Conservation (phyloP, 108 stramenopile species). For the Epipyxis sp. region DNA sequence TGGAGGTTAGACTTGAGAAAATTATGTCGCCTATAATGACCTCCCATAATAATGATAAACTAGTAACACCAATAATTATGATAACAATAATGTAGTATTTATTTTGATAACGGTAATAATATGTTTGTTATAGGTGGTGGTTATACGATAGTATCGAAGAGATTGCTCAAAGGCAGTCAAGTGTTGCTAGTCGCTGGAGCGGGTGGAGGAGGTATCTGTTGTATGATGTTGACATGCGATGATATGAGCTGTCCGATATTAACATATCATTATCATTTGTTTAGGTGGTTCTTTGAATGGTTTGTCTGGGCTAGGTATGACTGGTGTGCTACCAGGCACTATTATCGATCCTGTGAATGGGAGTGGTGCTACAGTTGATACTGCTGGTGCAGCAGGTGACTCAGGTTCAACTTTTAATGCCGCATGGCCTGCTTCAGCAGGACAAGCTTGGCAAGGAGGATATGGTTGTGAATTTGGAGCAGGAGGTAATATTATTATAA, state of each 20-base stretch:
- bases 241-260: too few relatives aligned
- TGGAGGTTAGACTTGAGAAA: too few relatives aligned
- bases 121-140: too few relatives aligned
- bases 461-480: constrained; percentile 60
- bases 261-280: too few relatives aligned
- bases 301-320: constrained; percentile 47
- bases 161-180: neutral
- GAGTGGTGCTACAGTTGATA: constrained; percentile 38
- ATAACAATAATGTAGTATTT: too few relatives aligned
- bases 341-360: constrained; percentile 54
- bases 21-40: too few relatives aligned
- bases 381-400: constrained; percentile 55
- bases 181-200: constrained; percentile 52
- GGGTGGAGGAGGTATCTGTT: constrained; percentile 61
- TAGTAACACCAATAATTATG: too few relatives aligned
- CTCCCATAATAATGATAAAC: too few relatives aligned
- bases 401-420: constrained; percentile 48
- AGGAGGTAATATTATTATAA: too few relatives aligned
- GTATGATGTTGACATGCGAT: too few relatives aligned
- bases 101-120: too few relatives aligned
- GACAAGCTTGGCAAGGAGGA: constrained; percentile 55
- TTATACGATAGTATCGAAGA: constrained; percentile 40
- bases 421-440: constrained; percentile 43
- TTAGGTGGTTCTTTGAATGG: constrained; percentile 53
- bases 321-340: constrained; percentile 49